Percentiles rank a stretch among this genome's conserved stretches.
Conservation (phyloP, 2,329 filamentous ascomycete genomes). For the Xylaria sp. region DNA sequence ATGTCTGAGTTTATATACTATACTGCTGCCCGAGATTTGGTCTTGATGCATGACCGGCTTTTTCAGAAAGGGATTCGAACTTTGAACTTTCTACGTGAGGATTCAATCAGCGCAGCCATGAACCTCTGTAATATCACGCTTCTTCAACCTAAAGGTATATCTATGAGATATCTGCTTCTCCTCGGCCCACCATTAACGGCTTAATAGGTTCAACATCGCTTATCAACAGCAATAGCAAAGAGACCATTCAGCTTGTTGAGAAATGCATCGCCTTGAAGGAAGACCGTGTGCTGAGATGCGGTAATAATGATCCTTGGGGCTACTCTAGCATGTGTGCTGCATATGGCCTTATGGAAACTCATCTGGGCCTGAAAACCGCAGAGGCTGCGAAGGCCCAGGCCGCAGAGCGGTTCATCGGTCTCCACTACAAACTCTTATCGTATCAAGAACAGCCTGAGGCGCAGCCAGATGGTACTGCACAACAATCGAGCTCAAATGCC, state of each 20-base stretch:
- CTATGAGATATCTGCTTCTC: background rate
- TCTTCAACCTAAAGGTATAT: constrained; percentile 62
- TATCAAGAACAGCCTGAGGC: constrained; percentile 56
- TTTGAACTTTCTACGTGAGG: constrained; percentile 69
- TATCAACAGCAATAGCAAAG: constrained; percentile 70
- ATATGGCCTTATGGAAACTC: constrained; percentile 67
- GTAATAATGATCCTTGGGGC: constrained; percentile 72
- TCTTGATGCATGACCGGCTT: constrained; percentile 69
- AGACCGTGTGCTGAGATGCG: constrained; percentile 68
- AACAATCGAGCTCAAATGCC: constrained; percentile 41
- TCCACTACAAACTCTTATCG: constrained; percentile 67
- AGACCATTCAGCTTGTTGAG: constrained; percentile 69
- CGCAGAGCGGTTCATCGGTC: constrained; percentile 67
- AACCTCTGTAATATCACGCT: constrained; percentile 70
- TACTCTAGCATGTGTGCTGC: constrained; percentile 72
- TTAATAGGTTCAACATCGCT: constrained; percentile 64
- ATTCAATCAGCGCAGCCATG: constrained; percentile 68
- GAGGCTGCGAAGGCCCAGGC: constrained; percentile 68
- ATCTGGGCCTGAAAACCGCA: constrained; percentile 66
- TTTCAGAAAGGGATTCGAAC: constrained; percentile 67
- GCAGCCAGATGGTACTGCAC: constrained; percentile 39
- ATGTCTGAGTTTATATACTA: constrained; percentile 72
- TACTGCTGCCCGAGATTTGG: constrained; percentile 69
- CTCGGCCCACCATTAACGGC: constrained; percentile 31
- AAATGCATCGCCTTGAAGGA: constrained; percentile 70